Percentiles rank a stretch among this genome's conserved stretches.
phyloP scores from a whole-genome alignment of 768 basidiomycete species.

The Leucocoprinus birnbaumii region DNA sequence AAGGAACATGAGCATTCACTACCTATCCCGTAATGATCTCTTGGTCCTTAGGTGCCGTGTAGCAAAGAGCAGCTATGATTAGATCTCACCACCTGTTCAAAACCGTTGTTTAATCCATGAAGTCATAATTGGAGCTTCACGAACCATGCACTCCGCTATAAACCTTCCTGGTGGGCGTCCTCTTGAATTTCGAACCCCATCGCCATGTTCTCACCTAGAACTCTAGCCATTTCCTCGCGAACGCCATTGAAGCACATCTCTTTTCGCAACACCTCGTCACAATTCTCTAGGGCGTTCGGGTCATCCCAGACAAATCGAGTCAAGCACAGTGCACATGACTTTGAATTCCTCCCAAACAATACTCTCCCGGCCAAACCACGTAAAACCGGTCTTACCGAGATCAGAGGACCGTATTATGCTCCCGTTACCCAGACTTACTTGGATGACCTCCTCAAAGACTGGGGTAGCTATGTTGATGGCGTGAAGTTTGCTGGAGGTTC shows the following conservation, averaged over 20 bases:
- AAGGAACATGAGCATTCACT: no score
- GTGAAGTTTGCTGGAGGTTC: conserved; percentile 44
- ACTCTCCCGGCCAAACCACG: conserved; percentile 31
- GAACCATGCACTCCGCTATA: not conserved
- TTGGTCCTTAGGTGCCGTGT: no score
- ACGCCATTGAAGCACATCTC: no score
- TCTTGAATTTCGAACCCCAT: not conserved
- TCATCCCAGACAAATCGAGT: not conserved
- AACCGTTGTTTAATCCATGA: conserved; percentile 4
- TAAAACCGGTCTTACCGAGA: conserved; percentile 37
- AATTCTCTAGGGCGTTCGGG: not conserved
- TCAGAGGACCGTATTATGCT: conserved; percentile 42
- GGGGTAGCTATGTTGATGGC: conserved; percentile 41
- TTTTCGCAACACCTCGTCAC: no score
- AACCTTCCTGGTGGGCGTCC: not conserved
- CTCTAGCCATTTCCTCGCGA: no score
- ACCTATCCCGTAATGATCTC: no score
- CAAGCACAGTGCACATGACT: conserved; percentile 3
- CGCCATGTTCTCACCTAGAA: not conserved
- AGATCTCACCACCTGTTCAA: no score
- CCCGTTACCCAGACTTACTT: conserved; percentile 38
- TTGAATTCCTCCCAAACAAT: conserved; percentile 29
- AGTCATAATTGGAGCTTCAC: conserved; percentile 7
- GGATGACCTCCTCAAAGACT: conserved; percentile 36
- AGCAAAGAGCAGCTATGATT: no score